Conservation (phyloP, 2,329 filamentous ascomycete species). For the Hymenotorrendiella dingleyae region DNA sequence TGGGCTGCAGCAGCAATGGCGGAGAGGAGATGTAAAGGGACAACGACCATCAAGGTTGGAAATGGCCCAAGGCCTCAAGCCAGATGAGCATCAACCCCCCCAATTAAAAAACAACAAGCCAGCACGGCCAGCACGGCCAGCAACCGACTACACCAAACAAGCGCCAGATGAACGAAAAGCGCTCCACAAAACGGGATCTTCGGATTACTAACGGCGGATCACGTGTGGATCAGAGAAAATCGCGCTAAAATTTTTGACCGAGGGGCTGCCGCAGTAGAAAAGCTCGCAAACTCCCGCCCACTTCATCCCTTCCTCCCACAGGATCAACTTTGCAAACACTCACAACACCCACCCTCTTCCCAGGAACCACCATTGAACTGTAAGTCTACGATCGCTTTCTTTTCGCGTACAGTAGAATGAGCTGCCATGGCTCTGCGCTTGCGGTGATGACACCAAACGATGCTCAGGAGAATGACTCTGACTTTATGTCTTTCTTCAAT, state of each 20-base stretch:
- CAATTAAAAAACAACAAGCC: too few relatives aligned
- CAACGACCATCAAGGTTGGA: conserved; percentile 7
- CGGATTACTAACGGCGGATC: too few relatives aligned
- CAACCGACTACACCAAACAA: too few relatives aligned
- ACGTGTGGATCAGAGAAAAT: conserved; percentile 1
- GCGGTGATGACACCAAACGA: conserved; percentile 58
- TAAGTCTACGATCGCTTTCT: conserved; percentile 11
- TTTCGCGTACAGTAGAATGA: not conserved
- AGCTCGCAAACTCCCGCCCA: not conserved
- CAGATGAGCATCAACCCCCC: too few relatives aligned
- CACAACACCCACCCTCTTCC: too few relatives aligned
- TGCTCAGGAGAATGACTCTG: conserved; percentile 46
- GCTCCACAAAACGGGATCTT: too few relatives aligned
- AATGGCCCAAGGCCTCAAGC: too few relatives aligned
- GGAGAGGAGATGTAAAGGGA: not conserved
- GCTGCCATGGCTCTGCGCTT: conserved; percentile 13
- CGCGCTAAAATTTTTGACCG: not conserved
- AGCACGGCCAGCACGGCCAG: too few relatives aligned
- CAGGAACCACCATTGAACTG: conserved; percentile 9
- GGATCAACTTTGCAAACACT: conserved; percentile 9
- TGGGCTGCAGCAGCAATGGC: conserved; percentile 7
- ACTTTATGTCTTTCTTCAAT: conserved; percentile 52
- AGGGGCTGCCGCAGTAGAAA: not conserved
- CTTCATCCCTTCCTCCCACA: not conserved
- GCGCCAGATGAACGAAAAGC: too few relatives aligned